A percentile compares a stretch with the other conserved stretches of the same genome.
These are phyloP conservation scores for Macrocybe sp. DNA, from an alignment of 1,284 basidiomycete genomes.

Conservation along the genomic window DNA sequence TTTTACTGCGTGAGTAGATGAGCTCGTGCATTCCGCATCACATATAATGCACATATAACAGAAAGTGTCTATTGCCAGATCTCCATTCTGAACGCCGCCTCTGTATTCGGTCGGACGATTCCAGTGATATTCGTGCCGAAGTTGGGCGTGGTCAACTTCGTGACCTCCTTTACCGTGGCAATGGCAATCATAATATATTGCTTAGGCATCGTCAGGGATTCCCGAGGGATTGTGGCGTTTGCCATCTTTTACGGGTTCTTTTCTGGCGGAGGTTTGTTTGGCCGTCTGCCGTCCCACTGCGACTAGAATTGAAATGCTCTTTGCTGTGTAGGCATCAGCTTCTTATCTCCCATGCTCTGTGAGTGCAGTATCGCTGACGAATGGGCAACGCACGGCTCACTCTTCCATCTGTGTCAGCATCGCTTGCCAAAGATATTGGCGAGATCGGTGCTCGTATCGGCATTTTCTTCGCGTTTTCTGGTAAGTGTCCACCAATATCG, in stretches of 20 bases:
- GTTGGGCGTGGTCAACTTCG: conserved; percentile 33
- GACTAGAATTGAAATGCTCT: not conserved
- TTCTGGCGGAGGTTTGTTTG: not conserved
- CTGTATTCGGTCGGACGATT: conserved; percentile 40
- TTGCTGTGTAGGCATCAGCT: not conserved
- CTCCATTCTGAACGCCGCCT: conserved; percentile 42
- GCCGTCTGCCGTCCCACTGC: not conserved
- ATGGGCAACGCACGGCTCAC: conserved; percentile 1
- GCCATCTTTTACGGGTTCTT: conserved; percentile 1
- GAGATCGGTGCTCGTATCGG: conserved; percentile 5
- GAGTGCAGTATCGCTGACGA: not conserved
- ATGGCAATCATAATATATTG: not conserved
- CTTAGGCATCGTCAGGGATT: not conserved
- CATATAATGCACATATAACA: not conserved
- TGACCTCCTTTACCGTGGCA: not conserved
- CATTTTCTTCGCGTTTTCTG: conserved; percentile 1
- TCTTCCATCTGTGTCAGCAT: conserved; percentile 6
- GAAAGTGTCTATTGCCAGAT: conserved; percentile 17
- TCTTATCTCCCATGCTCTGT: conserved; percentile 10
- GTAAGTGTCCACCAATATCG: not conserved
- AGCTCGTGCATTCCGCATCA: not conserved
- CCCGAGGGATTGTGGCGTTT: not conserved
- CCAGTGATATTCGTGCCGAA: conserved; percentile 39
- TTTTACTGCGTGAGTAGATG: conserved; percentile 41
- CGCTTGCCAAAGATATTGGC: not conserved